A percentile compares a stretch with the other conserved stretches of the same genome.
Evolutionary conservation across 148 eudicot genomes (phyloP).

Genomic region (Silene uniflora): DNA sequence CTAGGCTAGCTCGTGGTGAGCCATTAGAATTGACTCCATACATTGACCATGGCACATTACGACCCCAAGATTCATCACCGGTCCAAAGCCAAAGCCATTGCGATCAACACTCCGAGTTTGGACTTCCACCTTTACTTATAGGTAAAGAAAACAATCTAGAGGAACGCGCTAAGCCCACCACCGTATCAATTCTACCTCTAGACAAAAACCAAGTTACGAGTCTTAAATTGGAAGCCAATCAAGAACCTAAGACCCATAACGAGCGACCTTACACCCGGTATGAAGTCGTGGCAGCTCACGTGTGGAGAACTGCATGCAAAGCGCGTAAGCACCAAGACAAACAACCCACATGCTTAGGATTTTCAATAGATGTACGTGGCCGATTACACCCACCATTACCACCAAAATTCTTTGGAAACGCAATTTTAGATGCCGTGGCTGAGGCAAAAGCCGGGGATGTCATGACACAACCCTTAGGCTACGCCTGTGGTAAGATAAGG

Average conservation of each 20-base stretch:
- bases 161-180: conserved; percentile 30
- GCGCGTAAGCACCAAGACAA: conserved; percentile 25
- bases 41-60: conserved; percentile 18
- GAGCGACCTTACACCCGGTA: conserved; percentile 27
- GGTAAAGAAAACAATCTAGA: conserved; percentile 22
- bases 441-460: conserved; percentile 24
- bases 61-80: conserved; percentile 11
- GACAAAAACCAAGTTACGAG: conserved; percentile 23
- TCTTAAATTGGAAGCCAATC: conserved; percentile 25
- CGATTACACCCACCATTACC: conserved; percentile 40
- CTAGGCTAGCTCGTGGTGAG: conserved; percentile 40
- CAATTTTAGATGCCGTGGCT: conserved; percentile 29
- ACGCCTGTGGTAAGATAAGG: conserved; percentile 30
- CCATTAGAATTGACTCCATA: conserved; percentile 24
- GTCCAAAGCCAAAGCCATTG: background rate
- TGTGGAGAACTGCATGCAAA: conserved; percentile 39
- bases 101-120: background rate
- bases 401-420: conserved; percentile 34
- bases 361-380: conserved; percentile 25
- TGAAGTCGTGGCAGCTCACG: conserved; percentile 36
- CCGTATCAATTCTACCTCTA: conserved; percentile 16
- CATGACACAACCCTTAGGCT: conserved; percentile 21
- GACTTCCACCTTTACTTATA: conserved; percentile 19
- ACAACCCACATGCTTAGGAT: conserved; percentile 27
- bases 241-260: background rate